These are phyloP conservation scores for Rosellinia necatrix DNA, from an alignment of 2,329 filamentous ascomycete species.

Conservation along the genomic window DNA sequence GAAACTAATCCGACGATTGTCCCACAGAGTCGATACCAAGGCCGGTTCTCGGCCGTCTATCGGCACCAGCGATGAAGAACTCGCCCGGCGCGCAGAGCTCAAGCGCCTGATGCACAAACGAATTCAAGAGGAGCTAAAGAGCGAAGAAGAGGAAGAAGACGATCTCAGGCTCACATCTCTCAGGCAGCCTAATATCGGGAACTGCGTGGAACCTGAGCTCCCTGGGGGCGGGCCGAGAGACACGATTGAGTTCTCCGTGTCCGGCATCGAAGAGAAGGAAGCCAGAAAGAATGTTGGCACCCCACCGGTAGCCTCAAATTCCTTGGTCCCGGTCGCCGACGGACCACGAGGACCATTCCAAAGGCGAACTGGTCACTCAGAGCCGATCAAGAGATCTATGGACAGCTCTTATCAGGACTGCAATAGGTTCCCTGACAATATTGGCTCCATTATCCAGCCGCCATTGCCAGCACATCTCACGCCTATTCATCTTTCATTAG, in stretches of 20 bases:
- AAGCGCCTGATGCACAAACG: conserved; percentile 59
- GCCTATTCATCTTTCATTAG: conserved; percentile 28
- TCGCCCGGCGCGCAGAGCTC: conserved; percentile 60
- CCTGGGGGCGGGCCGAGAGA: conserved; percentile 52
- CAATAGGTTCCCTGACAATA: conserved; percentile 20
- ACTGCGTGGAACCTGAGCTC: conserved; percentile 37
- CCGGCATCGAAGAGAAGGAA: conserved; percentile 27
- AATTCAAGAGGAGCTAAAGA: conserved; percentile 62
- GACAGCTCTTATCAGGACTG: conserved; percentile 18
- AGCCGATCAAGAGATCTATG: conserved; percentile 13
- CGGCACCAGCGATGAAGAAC: conserved; percentile 56
- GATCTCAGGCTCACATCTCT: conserved; percentile 38
- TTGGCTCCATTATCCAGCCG: conserved; percentile 25
- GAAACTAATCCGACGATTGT: conserved; percentile 52
- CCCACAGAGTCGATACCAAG: conserved; percentile 48
- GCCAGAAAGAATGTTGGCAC: conserved; percentile 7
- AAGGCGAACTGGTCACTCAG: conserved; percentile 29
- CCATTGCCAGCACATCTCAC: conserved; percentile 32
- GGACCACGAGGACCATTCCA: conserved; percentile 14
- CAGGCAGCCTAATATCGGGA: conserved; percentile 32
- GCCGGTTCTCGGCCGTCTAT: conserved; percentile 48
- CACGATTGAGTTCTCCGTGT: conserved; percentile 52
- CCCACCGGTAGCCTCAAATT: conserved; percentile 13
- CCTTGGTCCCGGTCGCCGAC: conserved; percentile 9
- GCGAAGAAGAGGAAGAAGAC: conserved; percentile 50